Percentiles rank a stretch among this genome's conserved stretches.
Conservation (phyloP, 2,329 filamentous ascomycete species). For the Metarhizium humberi region DNA sequence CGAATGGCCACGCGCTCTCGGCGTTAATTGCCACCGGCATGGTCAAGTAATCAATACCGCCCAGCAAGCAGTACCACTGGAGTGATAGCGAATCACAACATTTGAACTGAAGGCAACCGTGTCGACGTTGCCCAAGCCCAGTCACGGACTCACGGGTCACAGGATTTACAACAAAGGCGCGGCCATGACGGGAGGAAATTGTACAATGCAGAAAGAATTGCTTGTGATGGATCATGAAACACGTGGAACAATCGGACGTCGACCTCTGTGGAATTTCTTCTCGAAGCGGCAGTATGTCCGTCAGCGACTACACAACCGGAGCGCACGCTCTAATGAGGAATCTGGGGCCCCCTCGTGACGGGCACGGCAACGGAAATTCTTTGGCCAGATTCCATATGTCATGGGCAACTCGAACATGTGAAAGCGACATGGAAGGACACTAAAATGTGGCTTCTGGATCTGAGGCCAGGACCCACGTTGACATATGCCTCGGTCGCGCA, state of each 20-base stretch:
- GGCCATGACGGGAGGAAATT: no score
- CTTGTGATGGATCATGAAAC: neutral
- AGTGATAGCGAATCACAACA: no score
- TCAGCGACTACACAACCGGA: neutral
- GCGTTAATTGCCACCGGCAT: neutral
- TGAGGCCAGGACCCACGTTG: slow-evolving; percentile 2
- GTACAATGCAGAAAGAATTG: neutral
- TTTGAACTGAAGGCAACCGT: no score
- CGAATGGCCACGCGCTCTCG: neutral
- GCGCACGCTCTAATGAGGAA: neutral
- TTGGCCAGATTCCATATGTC: no score
- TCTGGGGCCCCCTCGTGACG: slow-evolving; percentile 5
- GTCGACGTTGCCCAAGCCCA: no score
- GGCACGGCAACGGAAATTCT: neutral
- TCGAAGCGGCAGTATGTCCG: neutral
- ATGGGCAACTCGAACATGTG: slow-evolving; percentile 15
- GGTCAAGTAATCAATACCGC: neutral
- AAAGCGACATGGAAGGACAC: slow-evolving; percentile 14
- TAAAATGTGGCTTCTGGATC: slow-evolving; percentile 3
- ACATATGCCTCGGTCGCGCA: slow-evolving; percentile 7
- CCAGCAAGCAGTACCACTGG: no score
- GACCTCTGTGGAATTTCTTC: neutral
- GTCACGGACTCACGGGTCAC: no score
- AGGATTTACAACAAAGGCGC: no score
- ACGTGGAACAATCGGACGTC: neutral